Conservation (phyloP, 805 yeast genomes). For the Tetrapisispora phaffii region DNA sequence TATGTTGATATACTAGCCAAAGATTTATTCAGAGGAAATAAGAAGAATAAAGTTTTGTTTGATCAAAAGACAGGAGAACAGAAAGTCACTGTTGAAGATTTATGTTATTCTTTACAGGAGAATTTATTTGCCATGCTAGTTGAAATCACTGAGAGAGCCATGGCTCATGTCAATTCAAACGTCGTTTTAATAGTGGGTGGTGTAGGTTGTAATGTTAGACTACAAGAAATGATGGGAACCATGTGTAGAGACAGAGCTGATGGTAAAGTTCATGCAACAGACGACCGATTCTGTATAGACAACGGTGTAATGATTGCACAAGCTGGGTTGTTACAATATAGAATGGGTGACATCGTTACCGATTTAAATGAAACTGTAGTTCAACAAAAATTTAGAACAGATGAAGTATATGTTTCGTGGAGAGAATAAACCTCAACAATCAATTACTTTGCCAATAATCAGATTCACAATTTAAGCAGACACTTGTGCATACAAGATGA, state of each 20-base stretch:
- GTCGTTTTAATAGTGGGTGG: conserved; percentile 96
- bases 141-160: conserved; percentile 94
- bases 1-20: conserved; percentile 72
- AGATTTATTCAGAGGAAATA: conserved; percentile 44
- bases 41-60: conserved; percentile 32
- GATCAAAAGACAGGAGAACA: conserved; percentile 35
- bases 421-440: conserved; percentile 39
- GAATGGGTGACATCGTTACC: conserved; percentile 61
- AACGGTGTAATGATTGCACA: conserved; percentile 99
- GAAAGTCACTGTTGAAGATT: conserved; percentile 66
- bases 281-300: conserved; percentile 93
- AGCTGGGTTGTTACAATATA: conserved; percentile 79
- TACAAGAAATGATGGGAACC: conserved; percentile 92
- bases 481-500: too few species aligned
- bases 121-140: conserved; percentile 91
- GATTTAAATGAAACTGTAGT: conserved; percentile 66
- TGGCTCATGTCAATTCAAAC: conserved; percentile 88
- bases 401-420: conserved; percentile 86
- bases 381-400: conserved; percentile 89
- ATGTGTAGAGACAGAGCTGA: conserved; percentile 80
- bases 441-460: background rate
- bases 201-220: conserved; percentile 87
- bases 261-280: conserved; percentile 89
- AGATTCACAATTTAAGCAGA: too few species aligned
- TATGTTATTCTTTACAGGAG: conserved; percentile 90